Evolutionary conservation across 2,329 filamentous ascomycete species (phyloP), one percentile per base, ranked within the genome.

Genomic region (Geosmithia putterillii): DNA sequence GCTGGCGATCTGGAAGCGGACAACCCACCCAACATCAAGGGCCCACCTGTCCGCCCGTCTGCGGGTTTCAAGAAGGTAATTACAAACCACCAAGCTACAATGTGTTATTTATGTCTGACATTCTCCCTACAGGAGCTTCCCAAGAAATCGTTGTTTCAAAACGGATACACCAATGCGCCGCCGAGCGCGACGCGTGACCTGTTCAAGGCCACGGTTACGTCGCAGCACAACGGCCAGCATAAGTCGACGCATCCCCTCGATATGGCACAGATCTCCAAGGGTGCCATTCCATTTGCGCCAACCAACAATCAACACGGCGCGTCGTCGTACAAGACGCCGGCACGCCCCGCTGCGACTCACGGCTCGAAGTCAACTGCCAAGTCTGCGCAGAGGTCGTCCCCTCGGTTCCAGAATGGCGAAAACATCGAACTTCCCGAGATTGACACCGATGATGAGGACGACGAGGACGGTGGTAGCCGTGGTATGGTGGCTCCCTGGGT

Each of bases 401-500:
- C 88, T 1, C 79, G 86, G 42, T 94, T 94, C 64, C 84, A 83
- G 47, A 90, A 87, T 52, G 87, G 89, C 47, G 92, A 98, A 46
- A 77, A 76, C 42, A 95, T 98, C 54, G 83, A 92, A 51, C 76
- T 98, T 3, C 90, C 92, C 0, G 92, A 98, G 52, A 96, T 98
- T 52, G 80, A 88, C 49, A 96, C 92, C 1, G 94, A 98, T 57
- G 88, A 87, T 23, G 89, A 95, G 54, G 86, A 94, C 46, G 84
- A 90, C 41, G 61, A 72, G 40, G 79, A 86, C 65, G 56, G 62
- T 20, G 55, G 19, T 7, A 28, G 23, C 32, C 25, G 23, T 7
- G 43, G 57, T 1, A 55, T 63, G 23, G 76, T 86, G 15, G 85
- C 87, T 2, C 76, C 79, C 7, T 98, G 92, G 92, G 88, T 87